These are phyloP conservation scores for Skeletonema menzelii DNA, from an alignment of 108 stramenopile genomes.

Conservation along the genomic window DNA sequence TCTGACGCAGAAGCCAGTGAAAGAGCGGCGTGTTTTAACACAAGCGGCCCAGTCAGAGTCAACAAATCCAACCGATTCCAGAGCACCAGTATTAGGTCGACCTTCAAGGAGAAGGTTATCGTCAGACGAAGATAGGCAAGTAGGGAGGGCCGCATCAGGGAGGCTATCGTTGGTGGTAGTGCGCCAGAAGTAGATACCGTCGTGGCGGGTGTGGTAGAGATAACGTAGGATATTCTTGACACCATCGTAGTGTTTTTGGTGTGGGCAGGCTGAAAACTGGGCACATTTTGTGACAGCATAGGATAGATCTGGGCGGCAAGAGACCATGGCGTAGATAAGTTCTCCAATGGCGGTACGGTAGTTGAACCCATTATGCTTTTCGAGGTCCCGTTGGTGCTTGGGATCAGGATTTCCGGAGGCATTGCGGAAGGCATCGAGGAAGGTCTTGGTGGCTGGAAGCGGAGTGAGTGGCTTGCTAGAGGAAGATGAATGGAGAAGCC, in stretches of 20 bases:
- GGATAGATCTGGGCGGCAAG: neutral
- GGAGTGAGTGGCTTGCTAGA: too few relatives aligned
- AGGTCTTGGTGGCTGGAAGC: too few relatives aligned
- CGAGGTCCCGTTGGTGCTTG: too few relatives aligned
- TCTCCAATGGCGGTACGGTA: too few relatives aligned
- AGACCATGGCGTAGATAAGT: neutral
- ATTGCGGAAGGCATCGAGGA: too few relatives aligned
- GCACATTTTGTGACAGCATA: neutral
- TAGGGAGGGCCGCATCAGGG: neutral
- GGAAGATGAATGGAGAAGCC: too few relatives aligned
- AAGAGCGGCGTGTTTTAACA: slow-evolving; percentile 18
- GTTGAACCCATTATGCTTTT: too few relatives aligned
- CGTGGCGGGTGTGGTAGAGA: slow-evolving; percentile 4
- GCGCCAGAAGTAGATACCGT: slow-evolving; percentile 35
- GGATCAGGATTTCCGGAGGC: too few relatives aligned
- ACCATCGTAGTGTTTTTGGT: neutral
- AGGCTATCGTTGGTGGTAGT: neutral
- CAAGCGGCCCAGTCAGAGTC: slow-evolving; percentile 46
- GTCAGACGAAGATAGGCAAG: too few relatives aligned
- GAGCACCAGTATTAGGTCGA: neutral
- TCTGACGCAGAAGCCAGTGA: slow-evolving; percentile 23
- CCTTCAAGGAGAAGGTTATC: too few relatives aligned
- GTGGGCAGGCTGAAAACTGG: neutral
- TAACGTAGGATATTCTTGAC: neutral
- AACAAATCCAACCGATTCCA: neutral